These are phyloP conservation scores for Syncephalis plumigaleata DNA, from an alignment of 371 early-diverging fungal species.

Conservation along the genomic window DNA sequence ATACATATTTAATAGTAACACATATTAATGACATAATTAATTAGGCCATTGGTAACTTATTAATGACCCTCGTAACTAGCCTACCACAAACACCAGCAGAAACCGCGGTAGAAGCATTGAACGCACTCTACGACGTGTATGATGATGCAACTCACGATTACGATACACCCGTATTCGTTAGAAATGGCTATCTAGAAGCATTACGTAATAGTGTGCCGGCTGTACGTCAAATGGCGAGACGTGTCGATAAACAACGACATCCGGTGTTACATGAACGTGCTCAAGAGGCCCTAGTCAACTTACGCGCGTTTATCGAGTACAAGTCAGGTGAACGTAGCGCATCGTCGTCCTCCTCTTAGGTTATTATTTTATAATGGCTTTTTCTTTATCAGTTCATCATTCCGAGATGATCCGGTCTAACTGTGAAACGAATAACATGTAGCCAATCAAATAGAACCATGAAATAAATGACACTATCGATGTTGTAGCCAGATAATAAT, in stretches of 20 bases:
- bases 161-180: conserved; percentile 64
- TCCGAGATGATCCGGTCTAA: no score
- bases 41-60: conserved; percentile 29
- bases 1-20: no score
- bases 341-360: not conserved
- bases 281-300: conserved; percentile 66
- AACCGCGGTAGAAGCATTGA: conserved; percentile 52
- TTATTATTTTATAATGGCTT: no score
- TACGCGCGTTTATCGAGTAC: conserved; percentile 71
- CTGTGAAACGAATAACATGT: no score
- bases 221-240: conserved; percentile 30
- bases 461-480: no score
- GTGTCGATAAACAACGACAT: conserved; percentile 53
- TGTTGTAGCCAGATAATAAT: no score
- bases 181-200: conserved; percentile 33
- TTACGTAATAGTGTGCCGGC: conserved; percentile 32
- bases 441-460: no score
- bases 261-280: conserved; percentile 50
- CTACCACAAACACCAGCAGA: conserved; percentile 23
- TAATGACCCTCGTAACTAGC: conserved; percentile 24
- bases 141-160: conserved; percentile 70
- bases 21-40: no score
- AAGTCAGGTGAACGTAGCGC: conserved; percentile 40
- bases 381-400: no score
- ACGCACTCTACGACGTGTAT: conserved; percentile 77